These are phyloP conservation scores for Penicillium goetzii DNA, from an alignment of 495 filamentous ascomycete genomes.

Conservation along the genomic window DNA sequence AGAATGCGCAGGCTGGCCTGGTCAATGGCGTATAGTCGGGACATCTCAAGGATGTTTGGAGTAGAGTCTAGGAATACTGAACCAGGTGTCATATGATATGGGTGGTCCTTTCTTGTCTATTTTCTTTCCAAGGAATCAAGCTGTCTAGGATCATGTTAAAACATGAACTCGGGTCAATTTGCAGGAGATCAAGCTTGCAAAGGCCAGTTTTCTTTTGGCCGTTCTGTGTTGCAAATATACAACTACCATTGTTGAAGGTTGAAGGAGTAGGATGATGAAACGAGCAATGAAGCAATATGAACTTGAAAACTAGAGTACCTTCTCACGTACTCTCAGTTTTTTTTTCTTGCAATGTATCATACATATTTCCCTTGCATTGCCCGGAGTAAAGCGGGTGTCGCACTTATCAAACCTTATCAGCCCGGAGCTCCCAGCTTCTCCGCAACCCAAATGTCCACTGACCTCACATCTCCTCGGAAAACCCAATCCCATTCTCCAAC, in stretches of 20 bases:
- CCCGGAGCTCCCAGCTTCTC: conserved; percentile 34
- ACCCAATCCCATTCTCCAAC: conserved; percentile 12
- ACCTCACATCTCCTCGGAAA: conserved; percentile 29
- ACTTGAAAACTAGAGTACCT: not conserved
- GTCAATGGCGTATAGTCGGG: conserved; percentile 44
- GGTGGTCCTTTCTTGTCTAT: no score
- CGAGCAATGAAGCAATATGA: not conserved
- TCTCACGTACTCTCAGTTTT: not conserved
- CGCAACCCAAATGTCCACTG: conserved; percentile 22
- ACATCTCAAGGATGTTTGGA: not conserved
- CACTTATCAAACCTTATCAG: conserved; percentile 26
- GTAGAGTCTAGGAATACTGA: not conserved
- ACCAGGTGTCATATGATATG: no score
- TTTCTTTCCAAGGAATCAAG: no score
- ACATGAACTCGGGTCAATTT: not conserved
- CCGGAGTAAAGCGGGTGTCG: not conserved
- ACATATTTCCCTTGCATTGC: not conserved
- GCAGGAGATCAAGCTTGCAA: not conserved
- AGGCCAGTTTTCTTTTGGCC: not conserved
- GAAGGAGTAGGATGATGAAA: not conserved
- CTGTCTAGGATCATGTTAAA: no score
- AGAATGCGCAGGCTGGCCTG: conserved; percentile 29
- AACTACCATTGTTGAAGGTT: not conserved
- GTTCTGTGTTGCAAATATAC: not conserved
- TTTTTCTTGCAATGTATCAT: not conserved